Conservation (phyloP, 192 early-diverging fungal genomes). For the Backusella psychrophila region DNA sequence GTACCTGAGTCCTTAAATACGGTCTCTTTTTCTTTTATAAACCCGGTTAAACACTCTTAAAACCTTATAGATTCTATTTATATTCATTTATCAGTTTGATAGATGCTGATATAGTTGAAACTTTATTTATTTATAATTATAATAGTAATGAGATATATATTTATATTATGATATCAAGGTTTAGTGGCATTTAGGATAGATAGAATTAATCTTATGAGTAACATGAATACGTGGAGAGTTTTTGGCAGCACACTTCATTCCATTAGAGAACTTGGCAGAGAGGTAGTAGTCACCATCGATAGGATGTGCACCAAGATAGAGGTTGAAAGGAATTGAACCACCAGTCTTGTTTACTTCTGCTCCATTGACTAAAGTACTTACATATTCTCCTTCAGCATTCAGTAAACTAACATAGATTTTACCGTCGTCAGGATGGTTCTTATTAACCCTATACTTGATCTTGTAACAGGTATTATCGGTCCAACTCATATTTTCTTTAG, state of each 20-base stretch:
- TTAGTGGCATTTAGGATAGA: not conserved
- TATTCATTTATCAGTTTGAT: too few relatives aligned
- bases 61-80: too few relatives aligned
- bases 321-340: not conserved
- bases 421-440: not conserved
- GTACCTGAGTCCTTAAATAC: too few relatives aligned
- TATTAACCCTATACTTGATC: not conserved
- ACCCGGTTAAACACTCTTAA: too few relatives aligned
- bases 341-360: not conserved
- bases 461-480: not conserved
- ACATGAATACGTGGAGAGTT: not conserved
- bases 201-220: not conserved
- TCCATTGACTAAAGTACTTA: not conserved
- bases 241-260: not conserved
- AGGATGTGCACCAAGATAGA: not conserved
- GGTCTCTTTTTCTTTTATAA: too few relatives aligned
- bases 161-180: not conserved
- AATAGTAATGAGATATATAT: not conserved
- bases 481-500: not conserved
- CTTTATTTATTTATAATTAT: not conserved
- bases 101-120: too few relatives aligned
- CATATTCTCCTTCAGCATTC: not conserved
- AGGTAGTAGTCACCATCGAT: not conserved
- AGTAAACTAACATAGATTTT: not conserved
- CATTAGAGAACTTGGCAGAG: not conserved